phyloP scores from a whole-genome alignment of 768 basidiomycete genomes.

The Termitomyces sp. region DNA sequence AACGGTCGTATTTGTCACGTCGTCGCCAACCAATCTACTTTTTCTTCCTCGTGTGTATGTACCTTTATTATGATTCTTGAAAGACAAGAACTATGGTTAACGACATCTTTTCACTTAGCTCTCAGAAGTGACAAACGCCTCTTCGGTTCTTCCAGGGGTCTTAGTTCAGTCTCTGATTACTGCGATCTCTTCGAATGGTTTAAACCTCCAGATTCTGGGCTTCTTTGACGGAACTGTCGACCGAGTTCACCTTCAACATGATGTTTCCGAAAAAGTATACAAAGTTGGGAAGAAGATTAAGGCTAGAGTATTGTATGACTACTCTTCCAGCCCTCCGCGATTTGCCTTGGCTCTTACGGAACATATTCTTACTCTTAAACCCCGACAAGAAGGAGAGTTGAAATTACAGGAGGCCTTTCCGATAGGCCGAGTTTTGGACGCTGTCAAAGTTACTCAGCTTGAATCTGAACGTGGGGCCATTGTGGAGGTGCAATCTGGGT shows the following conservation, averaged over 20 bases:
- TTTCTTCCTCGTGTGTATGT: constrained; percentile 54
- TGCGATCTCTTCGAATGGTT: constrained; percentile 60
- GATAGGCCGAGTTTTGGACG: constrained; percentile 66
- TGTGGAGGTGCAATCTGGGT: constrained; percentile 54
- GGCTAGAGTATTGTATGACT: constrained; percentile 79
- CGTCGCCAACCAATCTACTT: constrained; percentile 40
- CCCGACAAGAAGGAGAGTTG: constrained; percentile 26
- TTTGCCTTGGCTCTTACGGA: constrained; percentile 77
- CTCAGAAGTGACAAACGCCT: constrained; percentile 71
- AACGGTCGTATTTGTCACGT: constrained; percentile 81
- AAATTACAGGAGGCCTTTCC: constrained; percentile 56
- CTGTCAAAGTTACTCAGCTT: constrained; percentile 66
- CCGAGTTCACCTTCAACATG: constrained; percentile 61
- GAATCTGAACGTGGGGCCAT: constrained; percentile 82
- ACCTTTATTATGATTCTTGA: not conserved
- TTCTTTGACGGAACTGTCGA: constrained; percentile 92
- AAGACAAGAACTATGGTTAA: not conserved
- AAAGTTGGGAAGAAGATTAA: constrained; percentile 75
- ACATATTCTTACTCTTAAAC: constrained; percentile 58
- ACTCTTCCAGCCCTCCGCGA: constrained; percentile 67
- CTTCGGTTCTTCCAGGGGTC: constrained; percentile 81
- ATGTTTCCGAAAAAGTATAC: constrained; percentile 34
- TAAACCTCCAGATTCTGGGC: constrained; percentile 85
- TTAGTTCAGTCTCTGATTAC: constrained; percentile 83
- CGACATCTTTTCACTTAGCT: constrained; percentile 33